Conservation (phyloP, 495 filamentous ascomycete genomes). For the Trichoderma asperelloides region DNA sequence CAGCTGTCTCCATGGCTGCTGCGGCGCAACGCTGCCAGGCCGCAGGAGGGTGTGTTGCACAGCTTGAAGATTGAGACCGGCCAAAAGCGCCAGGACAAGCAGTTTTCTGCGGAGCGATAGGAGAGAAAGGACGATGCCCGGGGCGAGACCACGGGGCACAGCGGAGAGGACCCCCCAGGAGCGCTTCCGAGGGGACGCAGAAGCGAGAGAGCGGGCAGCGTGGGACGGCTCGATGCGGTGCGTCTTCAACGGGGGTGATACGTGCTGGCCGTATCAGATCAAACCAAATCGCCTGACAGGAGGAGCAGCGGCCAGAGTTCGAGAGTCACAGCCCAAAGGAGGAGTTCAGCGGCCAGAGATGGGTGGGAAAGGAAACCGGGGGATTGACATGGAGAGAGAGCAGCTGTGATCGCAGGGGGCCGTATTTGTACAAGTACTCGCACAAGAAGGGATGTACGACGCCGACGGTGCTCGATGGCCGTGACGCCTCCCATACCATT, state of each 20-base stretch:
- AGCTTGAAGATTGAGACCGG: not conserved
- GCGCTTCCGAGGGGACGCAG: not conserved
- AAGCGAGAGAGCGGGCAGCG: not conserved
- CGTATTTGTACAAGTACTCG: slow-evolving; percentile 1
- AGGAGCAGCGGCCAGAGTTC: not conserved
- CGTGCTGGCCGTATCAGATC: no score
- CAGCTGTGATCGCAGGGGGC: slow-evolving; percentile 1
- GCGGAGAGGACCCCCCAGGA: not conserved
- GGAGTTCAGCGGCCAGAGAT: not conserved
- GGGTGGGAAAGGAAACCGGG: not conserved
- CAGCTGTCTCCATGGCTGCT: not conserved
- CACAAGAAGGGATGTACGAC: not conserved
- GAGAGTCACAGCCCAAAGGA: not conserved
- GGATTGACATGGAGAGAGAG: not conserved
- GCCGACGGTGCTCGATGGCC: not conserved
- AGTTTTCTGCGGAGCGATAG: not conserved
- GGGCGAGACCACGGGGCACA: no score
- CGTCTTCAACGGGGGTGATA: not conserved
- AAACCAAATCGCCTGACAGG: not conserved
- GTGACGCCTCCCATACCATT: not conserved
- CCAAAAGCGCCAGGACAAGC: not conserved
- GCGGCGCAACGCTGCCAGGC: not conserved
- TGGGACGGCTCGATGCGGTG: not conserved
- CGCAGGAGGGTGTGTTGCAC: slow-evolving; percentile 1
- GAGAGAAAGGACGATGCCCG: not conserved